Conservation (phyloP, 2,329 filamentous ascomycete genomes). For the Cordyceps sp. region DNA sequence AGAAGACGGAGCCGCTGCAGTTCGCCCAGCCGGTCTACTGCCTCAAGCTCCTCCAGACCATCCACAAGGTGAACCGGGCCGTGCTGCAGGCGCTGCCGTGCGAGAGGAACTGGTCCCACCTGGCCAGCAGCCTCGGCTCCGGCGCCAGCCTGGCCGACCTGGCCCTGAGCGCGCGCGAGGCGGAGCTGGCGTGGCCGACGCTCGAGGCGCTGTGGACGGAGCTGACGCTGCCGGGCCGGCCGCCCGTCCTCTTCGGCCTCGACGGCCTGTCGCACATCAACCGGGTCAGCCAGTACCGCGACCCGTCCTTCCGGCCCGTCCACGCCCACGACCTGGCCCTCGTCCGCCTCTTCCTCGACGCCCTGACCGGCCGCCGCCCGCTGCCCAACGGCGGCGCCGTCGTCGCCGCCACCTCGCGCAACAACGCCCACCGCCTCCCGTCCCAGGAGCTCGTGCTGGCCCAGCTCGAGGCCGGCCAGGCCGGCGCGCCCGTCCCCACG, state of each 20-base stretch:
- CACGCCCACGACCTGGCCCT: slow-evolving; percentile 76
- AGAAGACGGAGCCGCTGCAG: slow-evolving; percentile 35
- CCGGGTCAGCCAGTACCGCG: slow-evolving; percentile 59
- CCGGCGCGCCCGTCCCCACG: slow-evolving; percentile 18
- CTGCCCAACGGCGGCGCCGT: slow-evolving; percentile 64
- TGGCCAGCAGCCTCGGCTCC: slow-evolving; percentile 29
- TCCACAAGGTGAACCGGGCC: slow-evolving; percentile 52
- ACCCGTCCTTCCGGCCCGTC: slow-evolving; percentile 52
- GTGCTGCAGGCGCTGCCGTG: slow-evolving; percentile 39
- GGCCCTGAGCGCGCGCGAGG: slow-evolving; percentile 53
- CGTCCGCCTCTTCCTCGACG: slow-evolving; percentile 56
- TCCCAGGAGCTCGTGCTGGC: slow-evolving; percentile 53
- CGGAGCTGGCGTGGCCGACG: slow-evolving; percentile 63
- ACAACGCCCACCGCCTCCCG: slow-evolving; percentile 47
- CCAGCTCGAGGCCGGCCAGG: slow-evolving; percentile 30
- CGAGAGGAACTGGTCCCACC: slow-evolving; percentile 24
- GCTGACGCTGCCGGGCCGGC: slow-evolving; percentile 37
- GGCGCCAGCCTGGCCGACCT: slow-evolving; percentile 52
- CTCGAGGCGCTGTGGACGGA: slow-evolving; percentile 73
- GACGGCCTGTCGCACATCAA: slow-evolving; percentile 76
- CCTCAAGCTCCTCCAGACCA: slow-evolving; percentile 55
- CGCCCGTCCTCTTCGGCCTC: slow-evolving; percentile 53
- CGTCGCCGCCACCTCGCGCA: slow-evolving; percentile 56
- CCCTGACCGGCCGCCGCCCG: slow-evolving; percentile 42
- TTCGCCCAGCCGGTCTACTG: slow-evolving; percentile 72